These are phyloP conservation scores for Cokeromyces recurvatus DNA, from an alignment of 371 early-diverging fungal species.

Conservation along the genomic window DNA sequence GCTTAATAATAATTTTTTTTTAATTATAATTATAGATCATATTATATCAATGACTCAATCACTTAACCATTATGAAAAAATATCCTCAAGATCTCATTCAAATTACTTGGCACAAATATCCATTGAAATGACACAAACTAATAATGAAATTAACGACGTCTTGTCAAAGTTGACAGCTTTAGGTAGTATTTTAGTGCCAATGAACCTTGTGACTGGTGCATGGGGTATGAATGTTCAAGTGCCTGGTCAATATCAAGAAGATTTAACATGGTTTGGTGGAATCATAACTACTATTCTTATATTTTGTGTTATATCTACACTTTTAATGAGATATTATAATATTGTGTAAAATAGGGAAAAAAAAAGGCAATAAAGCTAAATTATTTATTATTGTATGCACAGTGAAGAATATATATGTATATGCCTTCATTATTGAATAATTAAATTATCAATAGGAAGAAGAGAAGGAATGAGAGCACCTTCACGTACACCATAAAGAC, in stretches of 20 bases:
- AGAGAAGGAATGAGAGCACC: slow-evolving; percentile 28
- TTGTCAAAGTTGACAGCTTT: slow-evolving; percentile 88
- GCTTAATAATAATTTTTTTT: too few relatives aligned
- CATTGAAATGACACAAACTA: slow-evolving; percentile 93
- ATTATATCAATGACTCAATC: slow-evolving; percentile 91
- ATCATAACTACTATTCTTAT: slow-evolving; percentile 23
- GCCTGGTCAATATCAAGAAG: slow-evolving; percentile 58
- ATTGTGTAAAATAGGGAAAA: slow-evolving; percentile 16
- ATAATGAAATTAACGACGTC: slow-evolving; percentile 87
- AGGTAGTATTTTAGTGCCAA: slow-evolving; percentile 90
- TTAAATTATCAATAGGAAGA: slow-evolving; percentile 34
- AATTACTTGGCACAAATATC: slow-evolving; percentile 96
- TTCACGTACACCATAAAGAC: slow-evolving; percentile 44
- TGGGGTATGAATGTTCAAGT: slow-evolving; percentile 91
- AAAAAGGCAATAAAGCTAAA: too few relatives aligned
- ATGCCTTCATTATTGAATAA: neutral
- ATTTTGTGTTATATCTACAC: slow-evolving; percentile 22
- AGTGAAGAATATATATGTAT: neutral
- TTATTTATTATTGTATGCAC: neutral
- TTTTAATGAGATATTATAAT: slow-evolving; percentile 24
- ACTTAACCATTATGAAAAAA: slow-evolving; percentile 85
- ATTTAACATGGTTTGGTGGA: slow-evolving; percentile 23
- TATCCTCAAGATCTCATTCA: slow-evolving; percentile 85
- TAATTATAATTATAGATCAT: slow-evolving; percentile 86
- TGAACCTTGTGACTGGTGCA: slow-evolving; percentile 91